Percentiles rank a stretch among this genome's conserved stretches.
These are phyloP conservation scores for Blastobotrys ciferrii DNA, from an alignment of 1,139 yeast genomes.

Conservation along the genomic window DNA sequence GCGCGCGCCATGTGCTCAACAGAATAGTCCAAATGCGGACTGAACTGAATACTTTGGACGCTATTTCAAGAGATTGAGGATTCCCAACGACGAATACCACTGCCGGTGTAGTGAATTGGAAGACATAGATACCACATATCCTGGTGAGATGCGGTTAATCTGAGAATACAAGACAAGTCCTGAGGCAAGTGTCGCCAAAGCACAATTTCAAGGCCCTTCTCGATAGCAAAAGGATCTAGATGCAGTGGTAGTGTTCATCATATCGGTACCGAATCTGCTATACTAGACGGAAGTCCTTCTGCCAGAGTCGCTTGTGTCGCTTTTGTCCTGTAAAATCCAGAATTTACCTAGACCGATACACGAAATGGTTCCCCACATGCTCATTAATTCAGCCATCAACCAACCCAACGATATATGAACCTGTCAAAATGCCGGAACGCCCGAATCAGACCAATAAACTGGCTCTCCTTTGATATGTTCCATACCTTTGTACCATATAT, in stretches of 20 bases:
- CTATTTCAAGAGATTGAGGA: neutral
- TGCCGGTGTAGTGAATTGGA: slow-evolving; percentile 1
- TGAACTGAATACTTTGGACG: slow-evolving; percentile 1
- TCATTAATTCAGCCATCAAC: neutral
- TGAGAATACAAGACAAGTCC: neutral
- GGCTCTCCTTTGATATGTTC: too few relatives aligned
- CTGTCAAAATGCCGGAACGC: neutral
- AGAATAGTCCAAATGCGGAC: too few relatives aligned
- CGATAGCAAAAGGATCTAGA: neutral
- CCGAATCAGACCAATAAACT: neutral
- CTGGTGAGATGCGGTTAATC: neutral
- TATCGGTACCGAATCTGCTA: neutral
- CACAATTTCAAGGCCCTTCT: neutral
- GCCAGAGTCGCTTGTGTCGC: neutral
- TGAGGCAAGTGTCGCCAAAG: neutral
- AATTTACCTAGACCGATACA: neutral
- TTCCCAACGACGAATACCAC: neutral
- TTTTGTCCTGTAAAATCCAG: neutral
- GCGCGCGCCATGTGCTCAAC: too few relatives aligned
- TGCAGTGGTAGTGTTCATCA: slow-evolving; percentile 1
- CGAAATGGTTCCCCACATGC: neutral
- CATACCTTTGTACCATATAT: too few relatives aligned
- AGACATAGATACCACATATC: neutral
- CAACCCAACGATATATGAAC: neutral
- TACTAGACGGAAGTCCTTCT: neutral